Evolutionary conservation across 129 eudicot species (phyloP), one percentile per base, ranked within the genome.

Genomic region (Mikania micrantha): DNA sequence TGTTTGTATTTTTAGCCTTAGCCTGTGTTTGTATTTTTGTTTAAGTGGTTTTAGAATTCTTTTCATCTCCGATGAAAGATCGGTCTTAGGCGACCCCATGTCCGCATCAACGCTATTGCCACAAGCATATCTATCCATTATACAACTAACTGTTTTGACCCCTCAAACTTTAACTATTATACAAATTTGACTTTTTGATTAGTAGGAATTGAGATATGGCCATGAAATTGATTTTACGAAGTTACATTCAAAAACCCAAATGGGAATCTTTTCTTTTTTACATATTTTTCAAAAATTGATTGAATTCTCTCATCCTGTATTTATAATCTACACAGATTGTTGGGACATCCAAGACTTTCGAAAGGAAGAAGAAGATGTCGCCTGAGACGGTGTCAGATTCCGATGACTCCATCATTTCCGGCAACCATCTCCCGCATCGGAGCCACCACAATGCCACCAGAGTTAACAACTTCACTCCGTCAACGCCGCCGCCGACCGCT

Each of bases 401-500:
- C 0, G 96, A 84, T 15, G 98, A 88, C 32, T 88, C 91, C 0
- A 83, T 74, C 76, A 77, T 84, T 66, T 73, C 80, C 24, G 72
- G 81, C 73, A 78, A 78, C 81, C 79, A 79, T 66, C 74, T 82
- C 59, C 81, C 77, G 70, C 75, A 27, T 34, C 77, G 34, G 71
- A 62, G 62, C 65, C 60, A 31, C 60, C 74, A 66, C 70, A 57
- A 34, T 67, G 44, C 49, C 73, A 44, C 59, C 50, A 35, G 68
- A 25, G n/a, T 76, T 68, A 85, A 80, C 31, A 86, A 90, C 73
- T 88, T 88, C 36, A 73, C 78, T 29, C 98, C 98, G n/a, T 88
- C 96, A 63, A 86, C 98, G 64, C 98, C 98, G 9, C 90, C 96
- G 0, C 89, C 89, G 5, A 84, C 95, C 1, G 49, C 85, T 3